A percentile compares a stretch with the other conserved stretches of the same genome.
These are phyloP conservation scores for Plenodomus biglobosus DNA, from an alignment of 2,329 filamentous ascomycete genomes.

Conservation along the genomic window DNA sequence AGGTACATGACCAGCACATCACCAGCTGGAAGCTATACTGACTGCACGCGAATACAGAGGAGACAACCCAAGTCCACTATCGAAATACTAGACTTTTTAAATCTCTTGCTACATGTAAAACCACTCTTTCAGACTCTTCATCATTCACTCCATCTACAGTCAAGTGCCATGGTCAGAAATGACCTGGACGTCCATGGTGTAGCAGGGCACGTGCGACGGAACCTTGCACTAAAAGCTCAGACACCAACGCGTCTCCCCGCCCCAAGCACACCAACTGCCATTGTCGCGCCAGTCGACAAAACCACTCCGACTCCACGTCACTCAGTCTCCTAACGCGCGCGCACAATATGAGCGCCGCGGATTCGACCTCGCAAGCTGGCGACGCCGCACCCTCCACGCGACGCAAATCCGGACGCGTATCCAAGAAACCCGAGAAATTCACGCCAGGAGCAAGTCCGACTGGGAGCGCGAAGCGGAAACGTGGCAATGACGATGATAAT, in stretches of 20 bases:
- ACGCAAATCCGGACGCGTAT: constrained; percentile 47
- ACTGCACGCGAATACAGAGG: too few species aligned
- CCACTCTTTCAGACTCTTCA: too few species aligned
- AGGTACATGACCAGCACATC: too few species aligned
- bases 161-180: neutral
- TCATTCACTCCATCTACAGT: neutral
- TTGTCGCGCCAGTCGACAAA: constrained; percentile 16
- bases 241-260: constrained; percentile 22
- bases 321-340: constrained; percentile 17
- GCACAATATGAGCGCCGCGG: constrained; percentile 36
- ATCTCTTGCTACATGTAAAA: too few species aligned
- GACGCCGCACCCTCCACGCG: constrained; percentile 35
- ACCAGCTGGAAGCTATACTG: too few species aligned
- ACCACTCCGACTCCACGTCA: constrained; percentile 7
- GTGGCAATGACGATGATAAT: constrained; percentile 32
- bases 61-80: too few species aligned
- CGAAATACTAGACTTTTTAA: too few species aligned
- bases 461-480: constrained; percentile 42
- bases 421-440: constrained; percentile 41
- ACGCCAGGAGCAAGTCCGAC: constrained; percentile 33
- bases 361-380: constrained; percentile 25
- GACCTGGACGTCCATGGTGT: constrained; percentile 4
- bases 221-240: constrained; percentile 18
- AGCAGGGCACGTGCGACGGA: constrained; percentile 9
- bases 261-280: constrained; percentile 21